A percentile compares a stretch with the other conserved stretches of the same genome.
Evolutionary conservation across 176 grass and related monocot species (phyloP).

Genomic region (barley (Hordeum vulgare)): MorexV3_pseudomolecules_assembly NC_058520.1:541277462-541277961

Average conservation of each 20-base stretch:
- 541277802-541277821: not conserved
- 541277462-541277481: not conserved
- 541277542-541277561: constrained; percentile 9
- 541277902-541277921: too few species aligned
- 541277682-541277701: not conserved
- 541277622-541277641: not conserved
- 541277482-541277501: constrained; percentile 34
- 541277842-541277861: not conserved
- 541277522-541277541: not conserved
- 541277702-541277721: constrained; percentile 1
- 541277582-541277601: constrained; percentile 19
- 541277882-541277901: too few species aligned
- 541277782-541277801: not conserved
- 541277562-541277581: not conserved
- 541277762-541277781: not conserved
- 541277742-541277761: constrained; percentile 3
- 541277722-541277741: constrained; percentile 17
- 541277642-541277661: not conserved
- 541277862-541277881: too few species aligned
- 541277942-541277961: too few species aligned
- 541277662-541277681: not conserved
- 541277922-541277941: too few species aligned
- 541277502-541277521: not conserved
- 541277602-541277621: not conserved
- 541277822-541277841: not conserved